phyloP scores from a whole-genome alignment of 441 rosid genomes.

The Raphanus hybrid region DNA sequence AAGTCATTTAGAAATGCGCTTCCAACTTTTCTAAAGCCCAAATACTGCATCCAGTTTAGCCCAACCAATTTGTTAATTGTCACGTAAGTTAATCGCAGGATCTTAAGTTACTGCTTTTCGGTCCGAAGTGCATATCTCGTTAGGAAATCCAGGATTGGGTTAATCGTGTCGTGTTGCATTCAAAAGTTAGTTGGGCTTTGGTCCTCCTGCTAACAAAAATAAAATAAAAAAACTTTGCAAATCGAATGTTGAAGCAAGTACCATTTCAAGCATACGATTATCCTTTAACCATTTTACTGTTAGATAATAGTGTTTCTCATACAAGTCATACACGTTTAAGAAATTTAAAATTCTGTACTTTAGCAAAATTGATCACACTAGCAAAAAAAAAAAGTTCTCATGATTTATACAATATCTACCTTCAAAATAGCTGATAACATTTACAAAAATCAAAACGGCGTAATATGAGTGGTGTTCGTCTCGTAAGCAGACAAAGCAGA shows the following conservation, averaged over 20 bases:
- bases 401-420: not conserved
- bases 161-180: too few species aligned
- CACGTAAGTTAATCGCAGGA: too few species aligned
- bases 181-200: too few species aligned
- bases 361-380: not conserved
- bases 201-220: too few species aligned
- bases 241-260: not conserved
- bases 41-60: not conserved
- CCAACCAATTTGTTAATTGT: not conserved
- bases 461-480: slow-evolving; percentile 85
- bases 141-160: too few species aligned
- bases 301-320: too few species aligned
- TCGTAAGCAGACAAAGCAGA: slow-evolving; percentile 66
- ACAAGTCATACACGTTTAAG: too few species aligned
- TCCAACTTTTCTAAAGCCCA: slow-evolving; percentile 14
- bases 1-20: not conserved
- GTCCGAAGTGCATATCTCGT: too few species aligned
- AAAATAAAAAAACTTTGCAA: too few species aligned
- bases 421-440: not conserved
- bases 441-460: slow-evolving; percentile 68
- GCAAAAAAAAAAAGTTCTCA: not conserved
- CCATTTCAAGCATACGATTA: too few species aligned
- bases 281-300: too few species aligned
- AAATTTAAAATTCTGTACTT: not conserved
- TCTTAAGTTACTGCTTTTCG: too few species aligned